Base-by-base conservation (phyloP, 495 filamentous ascomycete species). In the Penicillium flavigenum region DNA sequence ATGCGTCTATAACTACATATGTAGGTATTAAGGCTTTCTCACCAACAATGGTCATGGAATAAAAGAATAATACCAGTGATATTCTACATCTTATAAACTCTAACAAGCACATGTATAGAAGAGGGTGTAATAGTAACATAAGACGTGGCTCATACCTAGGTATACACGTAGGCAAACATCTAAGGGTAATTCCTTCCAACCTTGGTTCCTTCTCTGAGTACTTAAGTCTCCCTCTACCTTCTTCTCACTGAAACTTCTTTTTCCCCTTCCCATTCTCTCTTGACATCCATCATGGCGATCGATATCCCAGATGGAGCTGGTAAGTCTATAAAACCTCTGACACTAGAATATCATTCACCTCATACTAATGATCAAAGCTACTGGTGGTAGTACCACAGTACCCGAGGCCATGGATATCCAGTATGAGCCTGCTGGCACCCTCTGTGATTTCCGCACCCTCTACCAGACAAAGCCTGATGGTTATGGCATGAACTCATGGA, bases 391-490 rank as follows among this genome's bases (percentile, higher is more conserved):
- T 8, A 17, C 6, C 16, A 39, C 36, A 16, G 16, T 6, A 3
- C 16, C 36, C 2, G 16, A 39, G 36, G 16, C 16, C 3, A 29
- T 49, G 19, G 32, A 56, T 2, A 34, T 50, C 20, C 46, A 56
- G 24, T 64, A 64, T 20, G 62, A 51, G 16, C 56, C 51, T 5
- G 47, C 27, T 1, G 69, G 65, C 19, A 62, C 67, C 10, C 59
- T 70, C 56, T 72, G 68, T 60, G 59, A 61, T 11, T 55, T 68
- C 1, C 62, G 58, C 47, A 71, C 71, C 17, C 59, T 77, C 12
- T 76, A 75, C 31, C 59, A 75, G 34, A 65, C 61, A n/a, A 60
- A 60, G 29, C 60, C 59, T 20, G 71, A 74, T 29, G 50, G 64
- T 0, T 58, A 48, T 29, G 66, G 63, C 0, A 31, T 54, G 8